These are phyloP conservation scores for Entomortierella parvispora DNA, from an alignment of 192 early-diverging fungal species.

Conservation along the genomic window DNA sequence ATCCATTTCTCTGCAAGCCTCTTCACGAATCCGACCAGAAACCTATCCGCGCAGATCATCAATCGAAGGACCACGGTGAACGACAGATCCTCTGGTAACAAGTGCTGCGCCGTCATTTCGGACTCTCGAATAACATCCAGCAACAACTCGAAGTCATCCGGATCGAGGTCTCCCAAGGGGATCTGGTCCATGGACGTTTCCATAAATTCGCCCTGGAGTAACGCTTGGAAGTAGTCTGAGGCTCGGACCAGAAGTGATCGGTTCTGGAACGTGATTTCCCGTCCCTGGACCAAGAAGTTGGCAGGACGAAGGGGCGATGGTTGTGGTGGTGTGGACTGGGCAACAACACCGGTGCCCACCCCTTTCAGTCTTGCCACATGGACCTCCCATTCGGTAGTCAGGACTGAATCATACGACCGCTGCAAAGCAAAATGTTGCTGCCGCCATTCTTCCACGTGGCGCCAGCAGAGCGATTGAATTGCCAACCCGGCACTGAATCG, in stretches of 20 bases:
- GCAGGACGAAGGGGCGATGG: neutral
- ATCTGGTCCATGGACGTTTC: constrained; percentile 32
- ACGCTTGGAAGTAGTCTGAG: constrained; percentile 23
- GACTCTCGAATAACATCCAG: constrained; percentile 33
- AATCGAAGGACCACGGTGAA: constrained; percentile 28
- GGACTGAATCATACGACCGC: constrained; percentile 2
- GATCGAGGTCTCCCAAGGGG: constrained; percentile 16
- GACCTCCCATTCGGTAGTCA: constrained; percentile 21
- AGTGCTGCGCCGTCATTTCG: constrained; percentile 3
- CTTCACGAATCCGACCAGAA: constrained; percentile 25
- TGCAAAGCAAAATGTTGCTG: constrained; percentile 14
- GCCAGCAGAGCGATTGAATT: constrained; percentile 34
- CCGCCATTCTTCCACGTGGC: constrained; percentile 22
- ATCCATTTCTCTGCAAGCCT: constrained; percentile 37
- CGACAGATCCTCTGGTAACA: constrained; percentile 34
- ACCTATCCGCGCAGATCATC: constrained; percentile 36
- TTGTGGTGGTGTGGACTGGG: neutral
- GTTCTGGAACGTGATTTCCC: constrained; percentile 16
- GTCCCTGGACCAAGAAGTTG: constrained; percentile 22
- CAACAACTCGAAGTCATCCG: constrained; percentile 29
- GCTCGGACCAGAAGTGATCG: constrained; percentile 12
- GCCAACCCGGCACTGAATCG: constrained; percentile 41
- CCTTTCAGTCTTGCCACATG: constrained; percentile 7
- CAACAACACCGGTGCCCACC: neutral
- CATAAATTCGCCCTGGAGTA: constrained; percentile 19